Conservation (phyloP, 2,329 filamentous ascomycete genomes). For the Lizonia empirigonia region DNA sequence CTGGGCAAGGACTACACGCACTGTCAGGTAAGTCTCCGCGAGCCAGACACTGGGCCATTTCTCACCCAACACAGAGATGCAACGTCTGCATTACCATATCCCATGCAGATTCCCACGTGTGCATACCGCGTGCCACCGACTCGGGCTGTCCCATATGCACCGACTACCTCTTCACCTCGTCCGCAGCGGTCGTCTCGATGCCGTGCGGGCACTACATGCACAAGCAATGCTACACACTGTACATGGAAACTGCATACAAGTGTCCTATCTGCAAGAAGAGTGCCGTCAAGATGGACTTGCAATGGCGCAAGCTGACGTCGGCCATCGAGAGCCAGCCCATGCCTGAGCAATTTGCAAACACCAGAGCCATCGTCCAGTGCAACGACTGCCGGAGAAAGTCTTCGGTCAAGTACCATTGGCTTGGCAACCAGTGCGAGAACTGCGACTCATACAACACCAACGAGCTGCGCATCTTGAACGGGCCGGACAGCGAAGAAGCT, state of each 20-base stretch:
- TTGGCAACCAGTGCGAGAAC: constrained; percentile 82
- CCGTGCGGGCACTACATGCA: constrained; percentile 96
- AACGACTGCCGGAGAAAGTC: constrained; percentile 94
- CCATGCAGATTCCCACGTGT: constrained; percentile 83
- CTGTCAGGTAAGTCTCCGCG: constrained; percentile 73
- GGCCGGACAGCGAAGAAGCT: constrained; percentile 43
- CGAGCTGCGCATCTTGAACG: constrained; percentile 53
- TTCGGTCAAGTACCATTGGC: constrained; percentile 88
- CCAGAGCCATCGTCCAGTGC: constrained; percentile 82
- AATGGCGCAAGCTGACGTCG: constrained; percentile 88
- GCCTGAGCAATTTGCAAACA: constrained; percentile 80
- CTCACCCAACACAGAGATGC: constrained; percentile 58
- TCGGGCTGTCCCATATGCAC: constrained; percentile 97
- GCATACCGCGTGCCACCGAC: constrained; percentile 91
- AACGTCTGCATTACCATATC: constrained; percentile 92
- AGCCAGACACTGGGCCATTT: constrained; percentile 10
- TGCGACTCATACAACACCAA: constrained; percentile 62
- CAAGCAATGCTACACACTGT: constrained; percentile 82
- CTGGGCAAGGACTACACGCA: constrained; percentile 97
- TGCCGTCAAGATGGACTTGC: constrained; percentile 95
- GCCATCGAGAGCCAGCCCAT: constrained; percentile 90
- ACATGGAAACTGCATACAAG: constrained; percentile 89
- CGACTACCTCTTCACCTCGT: constrained; percentile 94
- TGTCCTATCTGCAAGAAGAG: constrained; percentile 97
- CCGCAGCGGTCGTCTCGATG: constrained; percentile 89